Evolutionary conservation across 495 filamentous ascomycete genomes (phyloP), one percentile per base, ranked within the genome.

Genomic region (Evernia prunastri): DNA sequence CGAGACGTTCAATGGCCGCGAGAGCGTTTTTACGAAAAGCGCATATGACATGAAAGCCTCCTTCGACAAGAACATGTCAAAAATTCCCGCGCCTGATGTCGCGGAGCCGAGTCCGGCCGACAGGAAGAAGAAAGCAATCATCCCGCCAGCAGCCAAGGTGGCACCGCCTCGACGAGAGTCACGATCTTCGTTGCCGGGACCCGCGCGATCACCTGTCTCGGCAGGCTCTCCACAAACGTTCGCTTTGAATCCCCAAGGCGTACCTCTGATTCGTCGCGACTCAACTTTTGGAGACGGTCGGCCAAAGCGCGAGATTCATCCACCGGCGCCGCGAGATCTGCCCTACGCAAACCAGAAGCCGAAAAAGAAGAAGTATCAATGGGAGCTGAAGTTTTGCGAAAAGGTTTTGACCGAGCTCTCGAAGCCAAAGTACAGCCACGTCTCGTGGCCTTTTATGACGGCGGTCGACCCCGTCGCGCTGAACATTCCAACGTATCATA

Each of bases 401-500:
- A 82, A 89, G 33, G 86, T 91, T 15, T 70, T 96, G 47, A 82
- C 85, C 37, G 91, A 97, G 73, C 70, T 97, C 13, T 79, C 84
- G 67, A 93, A 92, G 71, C 73, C 82, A 0, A 91, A 90, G 71
- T 83, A 96, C 70, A 78, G 76, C 35, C 67, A 71, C 3, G 78
- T 86, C 68, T 86, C 89, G 8, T 78, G 77, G 37, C 84, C 89
- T 45, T 98, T 98, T 76, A 77, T 89, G 68, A 73, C 76, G 7
- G 89, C 93, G 0, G 94, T 98, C 20, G 94, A 98, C 69, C 93
- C 95, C 0, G 92, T 97, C 29, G 93, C 92, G 7, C 76, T 96
- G 63, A 92, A 95, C 75, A 97, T 98, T 63, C 94, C 94, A 2
- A 84, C 87, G 23, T 98, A 98, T 71, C 91, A 92, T 73, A 91